Base-by-base conservation (phyloP, 2,329 filamentous ascomycete genomes). In the Botrytis medusae region DNA sequence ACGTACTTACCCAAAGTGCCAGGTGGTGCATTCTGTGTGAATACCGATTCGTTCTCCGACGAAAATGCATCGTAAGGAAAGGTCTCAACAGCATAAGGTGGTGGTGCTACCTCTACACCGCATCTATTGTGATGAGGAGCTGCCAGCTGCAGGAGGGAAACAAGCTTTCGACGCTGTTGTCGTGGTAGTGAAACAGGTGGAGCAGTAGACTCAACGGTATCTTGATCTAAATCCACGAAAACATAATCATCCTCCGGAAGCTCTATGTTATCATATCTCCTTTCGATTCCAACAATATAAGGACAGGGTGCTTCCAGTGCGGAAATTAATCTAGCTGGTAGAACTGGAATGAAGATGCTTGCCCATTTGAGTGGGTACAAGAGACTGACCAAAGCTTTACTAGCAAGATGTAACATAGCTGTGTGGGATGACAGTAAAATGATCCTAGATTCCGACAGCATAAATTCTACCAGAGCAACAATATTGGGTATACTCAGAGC, bases 181-280 rank as follows among this genome's bases (percentile, higher is more conserved):
- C 94, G 91, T 16, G 96, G 96, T 37, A 99, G 86, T 61, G 91
- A 87, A 64, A 89, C 87, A n/a, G 95, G 94, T 73, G 91, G 88
- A 9, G 89, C 86, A 1, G 94, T 96, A 67, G 94, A 92, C 80
- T 97, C 93, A 74, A 99, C 95, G 25, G 91, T 91, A 82, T 99
- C 93, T 81, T 92, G 90, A 82, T 99, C 96, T 69, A 99, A 86
- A 82, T 99, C 96, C 51, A 98, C 94, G 25, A 98, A 86, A 29
- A 98, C 95, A 81, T 95, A 98, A 80, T 98, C 96, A 79, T 98
- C 96, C 10, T 97, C 94, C 0, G 96, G 96, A 60, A 98, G 87
- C 77, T 94, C 91, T 64, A 94, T 89, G 73, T 90, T 90, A 78
- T 97, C 93, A 81, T 98, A 98, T 73, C 95, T 90, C 77, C 95